These are phyloP conservation scores for Ramularia collo-cygni DNA, from an alignment of 2,329 filamentous ascomycete species.

Conservation along the genomic window DNA sequence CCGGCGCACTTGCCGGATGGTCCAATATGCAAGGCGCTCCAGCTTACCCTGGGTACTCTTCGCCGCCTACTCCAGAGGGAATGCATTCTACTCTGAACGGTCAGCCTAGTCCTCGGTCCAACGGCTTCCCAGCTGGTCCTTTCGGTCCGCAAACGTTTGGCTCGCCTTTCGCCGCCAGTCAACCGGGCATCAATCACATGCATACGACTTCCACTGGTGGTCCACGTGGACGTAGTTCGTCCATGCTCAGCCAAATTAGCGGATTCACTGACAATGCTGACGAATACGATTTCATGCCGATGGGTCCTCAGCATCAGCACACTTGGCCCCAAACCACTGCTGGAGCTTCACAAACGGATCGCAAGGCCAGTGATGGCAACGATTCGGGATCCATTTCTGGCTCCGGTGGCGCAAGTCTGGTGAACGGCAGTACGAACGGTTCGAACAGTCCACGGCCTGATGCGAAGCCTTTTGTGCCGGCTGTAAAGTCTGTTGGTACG, in stretches of 20 bases:
- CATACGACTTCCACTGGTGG: slow-evolving; percentile 8
- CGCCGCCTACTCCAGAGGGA: slow-evolving; percentile 53
- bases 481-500: slow-evolving; percentile 14
- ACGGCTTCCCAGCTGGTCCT: slow-evolving; percentile 14
- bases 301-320: slow-evolving; percentile 17
- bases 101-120: slow-evolving; percentile 15
- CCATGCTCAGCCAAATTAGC: slow-evolving; percentile 46
- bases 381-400: slow-evolving; percentile 20
- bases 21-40: slow-evolving; percentile 17
- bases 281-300: slow-evolving; percentile 19
- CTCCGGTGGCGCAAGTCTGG: slow-evolving; percentile 13
- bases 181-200: slow-evolving; percentile 12
- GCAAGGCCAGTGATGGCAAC: slow-evolving; percentile 22
- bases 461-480: slow-evolving; percentile 27
- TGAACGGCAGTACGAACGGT: slow-evolving; percentile 23
- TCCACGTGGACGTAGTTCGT: slow-evolving; percentile 43
- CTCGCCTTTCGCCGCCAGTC: slow-evolving; percentile 21
- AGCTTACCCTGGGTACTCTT: slow-evolving; percentile 26
- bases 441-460: slow-evolving; percentile 30
- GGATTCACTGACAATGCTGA: slow-evolving; percentile 42
- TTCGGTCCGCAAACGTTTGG: slow-evolving; percentile 17
- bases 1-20: slow-evolving; percentile 23
- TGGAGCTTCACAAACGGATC: slow-evolving; percentile 15
- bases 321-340: slow-evolving; percentile 18
- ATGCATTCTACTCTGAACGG: slow-evolving; percentile 43